Base-by-base conservation (phyloP, 345 rosid species). In the Eucalyptus curtisii region DNA sequence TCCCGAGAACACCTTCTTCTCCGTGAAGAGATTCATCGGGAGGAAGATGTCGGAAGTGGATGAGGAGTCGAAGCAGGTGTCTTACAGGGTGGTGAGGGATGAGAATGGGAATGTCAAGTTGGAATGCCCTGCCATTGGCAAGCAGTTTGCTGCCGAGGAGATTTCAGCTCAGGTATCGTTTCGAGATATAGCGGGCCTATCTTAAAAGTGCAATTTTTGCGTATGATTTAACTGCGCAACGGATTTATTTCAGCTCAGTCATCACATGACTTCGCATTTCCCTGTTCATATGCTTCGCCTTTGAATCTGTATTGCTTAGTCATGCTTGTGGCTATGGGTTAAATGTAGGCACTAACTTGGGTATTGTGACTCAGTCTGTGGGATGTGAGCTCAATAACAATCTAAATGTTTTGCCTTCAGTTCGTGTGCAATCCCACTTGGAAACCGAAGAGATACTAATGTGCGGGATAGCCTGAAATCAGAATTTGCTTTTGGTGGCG, bases 11-110 rank as follows among this genome's bases (percentile, higher is more conserved):
- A 98, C 99, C 27, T 98, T 98, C 90, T 98, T 97, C 92, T 98
- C 99, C 1, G 99, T 98, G 42, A 98, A 98, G 95, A 95, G 99
- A 93, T 98, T 98, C 90, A 96, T 96, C 30, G 99, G 99, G 91
- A 95, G 99, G 93, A 98, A 95, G 92, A 97, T 97, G 99, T 90
- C 93, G 4, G 99, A 98, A 92, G 99, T 98, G 22, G 98, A 94
- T 27, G 99, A 98, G 90, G 99, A 98, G 92, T 94, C 99, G 7
- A 98, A 97, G 91, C 99, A 98, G 93, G 96, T 98, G 24, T 95
- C 99, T 1, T 97, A 98, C 87, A 95, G 52, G 89, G 99, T 98
- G 71, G 93, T 95, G 48, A 95, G 96, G 88, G 99, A 98, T 91
- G 99, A 97, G 68, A 96, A 97, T 59, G 99, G 98, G 13, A 98